Percentiles rank a stretch among this genome's conserved stretches.
Evolutionary conservation across 306 rosid genomes (phyloP).

Genomic region (Morella rubra): DNA sequence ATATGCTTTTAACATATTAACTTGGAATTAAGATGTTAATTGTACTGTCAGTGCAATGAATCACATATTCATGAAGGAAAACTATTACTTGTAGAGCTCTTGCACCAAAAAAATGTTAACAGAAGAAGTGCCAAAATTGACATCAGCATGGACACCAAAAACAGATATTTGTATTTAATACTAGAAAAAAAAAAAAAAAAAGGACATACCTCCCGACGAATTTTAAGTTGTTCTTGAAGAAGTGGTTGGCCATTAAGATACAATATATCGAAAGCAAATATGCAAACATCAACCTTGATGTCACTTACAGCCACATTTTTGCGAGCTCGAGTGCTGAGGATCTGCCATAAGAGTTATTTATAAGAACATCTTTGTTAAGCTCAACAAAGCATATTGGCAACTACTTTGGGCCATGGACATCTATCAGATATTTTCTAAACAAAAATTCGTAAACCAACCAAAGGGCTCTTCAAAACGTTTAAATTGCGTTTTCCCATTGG

Average conservation of each 20-base stretch:
- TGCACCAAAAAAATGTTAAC: neutral
- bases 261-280: conserved; percentile 85
- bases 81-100: neutral
- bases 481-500: neutral
- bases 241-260: conserved; percentile 80
- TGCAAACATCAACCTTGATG: conserved; percentile 77
- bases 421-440: neutral
- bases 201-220: conserved; percentile 75
- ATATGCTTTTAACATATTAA: neutral
- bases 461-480: neutral
- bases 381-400: conserved; percentile 10
- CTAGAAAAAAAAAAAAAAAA: neutral
- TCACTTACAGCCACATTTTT: conserved; percentile 71
- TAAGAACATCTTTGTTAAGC: conserved; percentile 28
- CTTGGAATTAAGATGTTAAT: neutral
- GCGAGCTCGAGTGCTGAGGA: conserved; percentile 88
- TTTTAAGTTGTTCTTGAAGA: conserved; percentile 68
- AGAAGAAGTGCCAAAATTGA: neutral
- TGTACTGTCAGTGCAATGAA: neutral
- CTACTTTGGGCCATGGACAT: neutral
- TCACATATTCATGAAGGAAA: neutral
- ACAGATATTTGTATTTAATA: neutral
- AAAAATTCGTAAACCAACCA: neutral
- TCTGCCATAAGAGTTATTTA: conserved; percentile 50
- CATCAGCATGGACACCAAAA: neutral